Percentiles rank a stretch among this genome's conserved stretches.
Evolutionary conservation across 495 filamentous ascomycete species (phyloP).

Genomic region (Penicillium maclennaniae): DNA sequence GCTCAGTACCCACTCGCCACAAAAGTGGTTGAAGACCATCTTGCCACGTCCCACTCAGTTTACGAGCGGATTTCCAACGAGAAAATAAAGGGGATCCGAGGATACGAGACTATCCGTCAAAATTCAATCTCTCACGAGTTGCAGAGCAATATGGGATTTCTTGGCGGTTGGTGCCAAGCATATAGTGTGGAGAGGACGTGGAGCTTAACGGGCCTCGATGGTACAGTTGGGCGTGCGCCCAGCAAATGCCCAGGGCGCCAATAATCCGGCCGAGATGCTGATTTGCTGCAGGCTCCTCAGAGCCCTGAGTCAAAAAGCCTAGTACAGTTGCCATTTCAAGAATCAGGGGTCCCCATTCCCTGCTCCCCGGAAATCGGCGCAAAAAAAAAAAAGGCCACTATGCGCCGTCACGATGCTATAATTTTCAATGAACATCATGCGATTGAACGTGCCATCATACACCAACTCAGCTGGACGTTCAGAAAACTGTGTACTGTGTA

Average conservation of each 20-base stretch:
- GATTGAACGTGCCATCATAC: not conserved
- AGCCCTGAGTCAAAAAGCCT: not conserved
- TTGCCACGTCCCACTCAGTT: not conserved
- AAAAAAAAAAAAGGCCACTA: not conserved
- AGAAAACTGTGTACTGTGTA: no score
- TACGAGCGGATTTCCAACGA: not conserved
- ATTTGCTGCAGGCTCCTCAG: not conserved
- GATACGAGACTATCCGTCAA: not conserved
- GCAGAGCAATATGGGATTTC: not conserved
- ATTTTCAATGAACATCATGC: not conserved
- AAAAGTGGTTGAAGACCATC: not conserved
- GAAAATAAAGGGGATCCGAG: not conserved
- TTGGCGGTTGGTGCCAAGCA: not conserved
- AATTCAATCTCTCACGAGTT: not conserved
- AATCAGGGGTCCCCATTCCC: not conserved
- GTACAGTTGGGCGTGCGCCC: not conserved
- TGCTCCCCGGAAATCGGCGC: not conserved
- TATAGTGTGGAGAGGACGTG: not conserved
- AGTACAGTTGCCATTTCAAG: not conserved
- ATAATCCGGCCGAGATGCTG: not conserved
- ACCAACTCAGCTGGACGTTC: no score
- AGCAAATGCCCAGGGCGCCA: not conserved
- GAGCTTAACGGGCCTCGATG: not conserved
- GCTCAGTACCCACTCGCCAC: slow-evolving; percentile 1
- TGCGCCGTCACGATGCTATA: not conserved